Evolutionary conservation across 1,284 basidiomycete genomes (phyloP).

Genomic region (Ganoderma lucidum): DNA sequence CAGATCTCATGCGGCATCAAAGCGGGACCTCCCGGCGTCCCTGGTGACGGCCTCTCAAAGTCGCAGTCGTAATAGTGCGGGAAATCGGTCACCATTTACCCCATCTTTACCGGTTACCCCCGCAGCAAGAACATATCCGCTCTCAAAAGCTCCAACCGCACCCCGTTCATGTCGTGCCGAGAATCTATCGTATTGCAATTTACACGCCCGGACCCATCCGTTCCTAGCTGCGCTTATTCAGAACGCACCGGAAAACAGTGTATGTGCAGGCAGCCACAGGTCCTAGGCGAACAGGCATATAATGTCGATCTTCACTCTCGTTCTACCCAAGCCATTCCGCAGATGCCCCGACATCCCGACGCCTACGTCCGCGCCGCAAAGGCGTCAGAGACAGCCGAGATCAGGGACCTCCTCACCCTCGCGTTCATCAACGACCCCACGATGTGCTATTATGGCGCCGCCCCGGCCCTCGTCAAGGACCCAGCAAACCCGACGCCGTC

Average conservation of each 20-base stretch:
- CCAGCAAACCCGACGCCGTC: not conserved
- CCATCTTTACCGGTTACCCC: too few species aligned
- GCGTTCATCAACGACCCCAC: constrained; percentile 7
- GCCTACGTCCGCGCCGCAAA: constrained; percentile 4
- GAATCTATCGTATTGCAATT: not conserved
- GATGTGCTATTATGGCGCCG: not conserved
- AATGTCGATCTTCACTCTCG: not conserved
- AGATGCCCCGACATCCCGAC: not conserved
- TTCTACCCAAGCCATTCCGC: not conserved
- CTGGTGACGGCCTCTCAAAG: too few species aligned
- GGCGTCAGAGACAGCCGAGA: not conserved
- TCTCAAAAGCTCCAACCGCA: not conserved
- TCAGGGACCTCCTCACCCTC: not conserved
- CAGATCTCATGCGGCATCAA: too few species aligned
- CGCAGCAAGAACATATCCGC: not conserved
- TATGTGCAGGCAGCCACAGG: too few species aligned
- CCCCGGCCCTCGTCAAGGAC: not conserved
- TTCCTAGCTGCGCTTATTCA: not conserved
- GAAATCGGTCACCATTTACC: too few species aligned
- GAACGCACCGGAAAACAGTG: not conserved
- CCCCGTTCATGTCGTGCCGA: not conserved
- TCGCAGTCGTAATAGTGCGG: too few species aligned
- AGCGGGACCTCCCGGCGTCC: too few species aligned
- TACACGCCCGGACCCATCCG: not conserved
- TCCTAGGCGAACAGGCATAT: not conserved